These are phyloP conservation scores for Podospora sp. DNA, from an alignment of 495 filamentous ascomycete genomes.

Conservation along the genomic window DNA sequence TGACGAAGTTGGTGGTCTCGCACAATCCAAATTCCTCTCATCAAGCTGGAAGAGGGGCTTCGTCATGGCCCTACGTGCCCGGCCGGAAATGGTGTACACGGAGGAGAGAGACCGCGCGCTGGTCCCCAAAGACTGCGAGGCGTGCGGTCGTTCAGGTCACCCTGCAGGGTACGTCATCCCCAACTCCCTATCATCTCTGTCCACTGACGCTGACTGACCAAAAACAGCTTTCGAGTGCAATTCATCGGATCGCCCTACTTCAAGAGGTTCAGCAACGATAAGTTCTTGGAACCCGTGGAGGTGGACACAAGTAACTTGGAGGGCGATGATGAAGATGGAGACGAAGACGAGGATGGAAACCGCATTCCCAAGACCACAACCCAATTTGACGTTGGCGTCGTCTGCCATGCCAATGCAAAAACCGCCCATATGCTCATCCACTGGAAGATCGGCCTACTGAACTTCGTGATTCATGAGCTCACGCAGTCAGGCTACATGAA, in stretches of 20 bases:
- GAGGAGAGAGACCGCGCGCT: slow-evolving; percentile 37
- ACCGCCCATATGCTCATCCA: slow-evolving; percentile 71
- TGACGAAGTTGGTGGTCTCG: slow-evolving; percentile 68
- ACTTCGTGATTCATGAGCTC: slow-evolving; percentile 68
- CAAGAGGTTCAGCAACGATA: slow-evolving; percentile 46
- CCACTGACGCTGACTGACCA: background rate
- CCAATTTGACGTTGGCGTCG: slow-evolving; percentile 42
- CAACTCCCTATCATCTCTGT: background rate
- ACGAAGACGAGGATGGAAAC: slow-evolving; percentile 44
- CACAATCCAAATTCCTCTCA: slow-evolving; percentile 72
- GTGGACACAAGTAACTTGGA: slow-evolving; percentile 21
- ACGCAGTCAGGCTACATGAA: slow-evolving; percentile 54
- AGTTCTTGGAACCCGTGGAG: slow-evolving; percentile 62
- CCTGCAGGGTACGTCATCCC: slow-evolving; percentile 53
- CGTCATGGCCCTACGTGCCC: slow-evolving; percentile 61
- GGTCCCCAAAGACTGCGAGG: slow-evolving; percentile 63
- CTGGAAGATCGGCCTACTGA: slow-evolving; percentile 74
- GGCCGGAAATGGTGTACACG: slow-evolving; percentile 49
- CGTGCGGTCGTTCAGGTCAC: slow-evolving; percentile 73
- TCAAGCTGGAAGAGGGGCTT: slow-evolving; percentile 74
- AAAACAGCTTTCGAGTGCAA: slow-evolving; percentile 49
- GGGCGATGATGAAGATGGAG: slow-evolving; percentile 48
- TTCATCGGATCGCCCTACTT: slow-evolving; percentile 73
- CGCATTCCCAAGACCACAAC: slow-evolving; percentile 39
- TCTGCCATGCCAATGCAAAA: slow-evolving; percentile 67